phyloP scores from a whole-genome alignment of 2,329 filamentous ascomycete genomes.

The Paecilomyces fulvus region DNA sequence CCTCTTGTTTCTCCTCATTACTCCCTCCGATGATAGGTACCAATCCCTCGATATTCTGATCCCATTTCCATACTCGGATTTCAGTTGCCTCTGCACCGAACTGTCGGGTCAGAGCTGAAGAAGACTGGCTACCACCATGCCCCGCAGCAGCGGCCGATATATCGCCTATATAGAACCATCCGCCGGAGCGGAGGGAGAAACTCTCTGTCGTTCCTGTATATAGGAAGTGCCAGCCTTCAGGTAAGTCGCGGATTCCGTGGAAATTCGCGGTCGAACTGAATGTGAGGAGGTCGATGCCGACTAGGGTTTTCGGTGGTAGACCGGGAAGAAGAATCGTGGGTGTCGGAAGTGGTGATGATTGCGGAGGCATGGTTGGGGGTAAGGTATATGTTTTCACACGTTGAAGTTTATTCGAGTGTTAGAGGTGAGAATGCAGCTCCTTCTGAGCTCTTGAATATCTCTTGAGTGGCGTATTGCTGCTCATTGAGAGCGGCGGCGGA shows the following conservation, averaged over 20 bases:
- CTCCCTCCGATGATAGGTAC: slow-evolving; percentile 19
- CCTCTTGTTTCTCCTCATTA: slow-evolving; percentile 37
- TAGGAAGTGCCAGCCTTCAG: slow-evolving; percentile 52
- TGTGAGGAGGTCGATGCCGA: slow-evolving; percentile 48
- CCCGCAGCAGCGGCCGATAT: slow-evolving; percentile 12
- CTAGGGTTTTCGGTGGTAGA: slow-evolving; percentile 40
- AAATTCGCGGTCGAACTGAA: slow-evolving; percentile 56
- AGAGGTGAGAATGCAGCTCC: neutral
- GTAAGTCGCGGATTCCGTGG: slow-evolving; percentile 52
- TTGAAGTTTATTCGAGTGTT: neutral
- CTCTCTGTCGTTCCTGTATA: slow-evolving; percentile 52
- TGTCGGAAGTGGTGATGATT: slow-evolving; percentile 20
- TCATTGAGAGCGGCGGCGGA: neutral
- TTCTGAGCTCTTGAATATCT: neutral
- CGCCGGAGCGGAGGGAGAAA: slow-evolving; percentile 52
- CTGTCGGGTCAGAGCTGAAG: slow-evolving; percentile 9
- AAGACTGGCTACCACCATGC: slow-evolving; percentile 1
- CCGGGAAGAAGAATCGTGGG: slow-evolving; percentile 36
- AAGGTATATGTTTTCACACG: neutral
- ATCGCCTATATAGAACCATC: slow-evolving; percentile 50
- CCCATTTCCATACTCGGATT: slow-evolving; percentile 50
- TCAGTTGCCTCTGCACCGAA: slow-evolving; percentile 25
- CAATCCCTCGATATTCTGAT: slow-evolving; percentile 27
- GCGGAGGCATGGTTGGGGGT: slow-evolving; percentile 7
- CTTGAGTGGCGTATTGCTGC: neutral